Conservation (phyloP, 768 basidiomycete genomes). For the Serendipita sp. region DNA sequence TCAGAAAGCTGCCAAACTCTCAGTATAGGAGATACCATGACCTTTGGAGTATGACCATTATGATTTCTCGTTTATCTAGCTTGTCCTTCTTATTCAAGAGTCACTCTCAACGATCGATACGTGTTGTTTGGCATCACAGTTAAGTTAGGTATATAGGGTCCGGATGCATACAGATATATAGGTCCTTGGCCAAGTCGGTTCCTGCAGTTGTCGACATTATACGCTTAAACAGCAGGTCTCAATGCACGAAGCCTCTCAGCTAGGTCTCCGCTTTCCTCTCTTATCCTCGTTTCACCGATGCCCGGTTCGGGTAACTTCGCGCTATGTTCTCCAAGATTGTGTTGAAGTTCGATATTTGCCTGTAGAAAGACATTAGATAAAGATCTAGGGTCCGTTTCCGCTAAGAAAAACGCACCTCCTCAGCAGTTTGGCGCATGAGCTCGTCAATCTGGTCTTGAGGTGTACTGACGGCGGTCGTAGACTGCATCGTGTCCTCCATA, state of each 20-base stretch:
- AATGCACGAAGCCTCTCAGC: slow-evolving; percentile 81
- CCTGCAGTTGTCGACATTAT: too few relatives aligned
- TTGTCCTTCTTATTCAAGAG: too few relatives aligned
- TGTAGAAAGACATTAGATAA: background rate
- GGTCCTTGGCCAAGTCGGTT: too few relatives aligned
- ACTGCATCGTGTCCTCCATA: slow-evolving; percentile 94
- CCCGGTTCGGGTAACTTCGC: slow-evolving; percentile 45
- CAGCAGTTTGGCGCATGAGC: slow-evolving; percentile 85
- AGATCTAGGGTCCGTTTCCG: background rate
- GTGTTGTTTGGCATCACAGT: too few relatives aligned
- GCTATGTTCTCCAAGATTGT: slow-evolving; percentile 50
- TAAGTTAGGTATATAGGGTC: too few relatives aligned
- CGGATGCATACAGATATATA: too few relatives aligned
- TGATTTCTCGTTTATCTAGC: too few relatives aligned
- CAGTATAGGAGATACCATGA: too few relatives aligned
- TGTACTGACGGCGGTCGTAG: slow-evolving; percentile 81
- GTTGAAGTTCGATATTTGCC: slow-evolving; percentile 86
- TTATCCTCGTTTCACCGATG: slow-evolving; percentile 30
- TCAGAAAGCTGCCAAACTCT: slow-evolving; percentile 16
- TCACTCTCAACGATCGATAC: too few relatives aligned
- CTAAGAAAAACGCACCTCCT: slow-evolving; percentile 35
- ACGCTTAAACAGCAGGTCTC: slow-evolving; percentile 47
- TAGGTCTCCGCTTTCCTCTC: slow-evolving; percentile 67
- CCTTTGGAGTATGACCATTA: too few relatives aligned
- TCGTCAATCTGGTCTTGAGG: slow-evolving; percentile 95